Percentiles rank a stretch among this genome's conserved stretches.
Conservation (phyloP, 192 early-diverging fungal species). For the Rhizoclosmatium sp. region DNA sequence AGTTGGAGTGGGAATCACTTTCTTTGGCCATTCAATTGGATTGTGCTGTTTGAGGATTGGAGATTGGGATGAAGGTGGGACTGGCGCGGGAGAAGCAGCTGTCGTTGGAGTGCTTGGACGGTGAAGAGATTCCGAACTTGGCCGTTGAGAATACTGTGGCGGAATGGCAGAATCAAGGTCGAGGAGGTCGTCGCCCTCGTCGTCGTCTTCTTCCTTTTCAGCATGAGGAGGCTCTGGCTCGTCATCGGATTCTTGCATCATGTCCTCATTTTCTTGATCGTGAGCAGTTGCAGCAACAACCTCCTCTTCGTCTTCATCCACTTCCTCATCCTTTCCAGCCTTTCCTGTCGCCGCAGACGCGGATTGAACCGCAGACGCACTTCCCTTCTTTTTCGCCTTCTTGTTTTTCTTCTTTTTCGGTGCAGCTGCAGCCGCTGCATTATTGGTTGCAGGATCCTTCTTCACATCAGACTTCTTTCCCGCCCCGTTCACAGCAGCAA, state of each 20-base stretch:
- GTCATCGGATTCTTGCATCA: background rate
- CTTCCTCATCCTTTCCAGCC: background rate
- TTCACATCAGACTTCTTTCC: background rate
- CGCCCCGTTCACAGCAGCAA: background rate
- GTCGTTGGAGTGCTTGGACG: too few species aligned
- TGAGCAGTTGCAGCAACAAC: background rate
- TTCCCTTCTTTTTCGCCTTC: slow-evolving; percentile 28
- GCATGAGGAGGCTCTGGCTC: slow-evolving; percentile 1
- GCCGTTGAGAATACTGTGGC: slow-evolving; percentile 2
- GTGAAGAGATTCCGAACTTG: too few species aligned
- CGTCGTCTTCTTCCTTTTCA: slow-evolving; percentile 14
- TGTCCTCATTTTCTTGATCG: background rate
- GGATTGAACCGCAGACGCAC: background rate
- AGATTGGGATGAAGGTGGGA: background rate
- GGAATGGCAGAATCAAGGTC: slow-evolving; percentile 11
- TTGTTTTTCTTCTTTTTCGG: slow-evolving; percentile 35
- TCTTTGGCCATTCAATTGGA: background rate
- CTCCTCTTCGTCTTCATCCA: background rate
- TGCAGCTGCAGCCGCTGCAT: background rate
- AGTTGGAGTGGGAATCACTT: background rate
- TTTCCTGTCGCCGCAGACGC: background rate
- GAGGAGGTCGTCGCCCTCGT: background rate
- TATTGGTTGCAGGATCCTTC: background rate
- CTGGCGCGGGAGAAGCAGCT: too few species aligned
- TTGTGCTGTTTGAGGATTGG: background rate